These are phyloP conservation scores for Schizochytrium sp. DNA, from an alignment of 108 stramenopile genomes.

Conservation along the genomic window DNA sequence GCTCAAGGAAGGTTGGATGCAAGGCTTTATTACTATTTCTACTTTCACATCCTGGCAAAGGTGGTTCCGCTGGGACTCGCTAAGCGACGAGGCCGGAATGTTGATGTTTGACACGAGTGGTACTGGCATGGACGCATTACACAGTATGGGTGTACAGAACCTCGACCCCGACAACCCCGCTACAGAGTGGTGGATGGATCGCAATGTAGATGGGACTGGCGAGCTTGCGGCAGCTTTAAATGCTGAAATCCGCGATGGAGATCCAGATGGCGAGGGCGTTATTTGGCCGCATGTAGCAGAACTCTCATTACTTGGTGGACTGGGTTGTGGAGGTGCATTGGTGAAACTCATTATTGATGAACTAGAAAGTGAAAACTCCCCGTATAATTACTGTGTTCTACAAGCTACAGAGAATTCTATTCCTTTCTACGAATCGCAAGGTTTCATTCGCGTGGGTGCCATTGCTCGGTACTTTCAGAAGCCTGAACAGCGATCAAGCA, in stretches of 20 bases:
- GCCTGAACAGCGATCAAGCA: constrained; percentile 51
- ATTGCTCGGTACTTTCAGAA: constrained; percentile 48
- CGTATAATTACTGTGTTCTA: constrained; percentile 86
- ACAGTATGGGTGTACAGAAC: constrained; percentile 71
- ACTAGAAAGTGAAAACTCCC: constrained; percentile 78
- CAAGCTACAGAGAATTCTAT: constrained; percentile 91
- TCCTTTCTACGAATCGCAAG: constrained; percentile 88
- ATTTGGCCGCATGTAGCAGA: constrained; percentile 91
- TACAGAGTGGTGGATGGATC: neutral
- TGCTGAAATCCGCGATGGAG: constrained; percentile 81
- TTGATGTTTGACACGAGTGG: constrained; percentile 78
- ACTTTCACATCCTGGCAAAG: constrained; percentile 90
- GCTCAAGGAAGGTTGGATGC: constrained; percentile 79
- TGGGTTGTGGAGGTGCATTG: constrained; percentile 82
- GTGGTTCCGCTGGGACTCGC: constrained; percentile 88
- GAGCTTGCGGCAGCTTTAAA: constrained; percentile 79
- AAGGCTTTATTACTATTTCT: constrained; percentile 88
- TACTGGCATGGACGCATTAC: constrained; percentile 68
- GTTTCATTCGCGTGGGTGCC: constrained; percentile 85
- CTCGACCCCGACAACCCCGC: constrained; percentile 77
- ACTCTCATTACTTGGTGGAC: constrained; percentile 82
- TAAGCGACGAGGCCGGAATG: constrained; percentile 78
- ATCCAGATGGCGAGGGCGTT: constrained; percentile 89
- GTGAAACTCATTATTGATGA: constrained; percentile 84
- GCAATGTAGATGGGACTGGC: neutral